Evolutionary conservation across 139 green algal genomes (phyloP).

Genomic region (Limnomonas spitsbergensis): DNA sequence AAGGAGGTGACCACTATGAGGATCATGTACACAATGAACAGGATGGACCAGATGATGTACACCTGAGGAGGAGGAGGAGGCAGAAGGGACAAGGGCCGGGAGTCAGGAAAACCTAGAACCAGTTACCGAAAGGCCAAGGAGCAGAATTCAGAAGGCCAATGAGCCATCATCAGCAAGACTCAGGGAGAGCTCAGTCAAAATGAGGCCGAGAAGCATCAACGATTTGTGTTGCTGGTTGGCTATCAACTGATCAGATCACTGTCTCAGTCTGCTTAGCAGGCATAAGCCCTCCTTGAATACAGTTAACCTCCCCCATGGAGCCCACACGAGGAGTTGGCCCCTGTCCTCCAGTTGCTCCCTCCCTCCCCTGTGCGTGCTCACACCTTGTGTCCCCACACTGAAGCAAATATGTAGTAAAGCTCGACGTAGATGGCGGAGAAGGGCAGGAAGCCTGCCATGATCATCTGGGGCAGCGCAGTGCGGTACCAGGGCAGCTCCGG

Average conservation of each 20-base stretch:
- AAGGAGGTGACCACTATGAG: conserved; percentile 89
- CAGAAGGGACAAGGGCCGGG: conserved; percentile 1
- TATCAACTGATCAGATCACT: too few relatives aligned
- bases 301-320: too few relatives aligned
- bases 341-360: too few relatives aligned
- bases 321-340: too few relatives aligned
- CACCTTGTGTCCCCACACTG: conserved; percentile 94
- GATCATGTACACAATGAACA: conserved; percentile 91
- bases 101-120: neutral
- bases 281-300: too few relatives aligned
- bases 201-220: too few relatives aligned
- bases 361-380: neutral
- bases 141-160: too few relatives aligned
- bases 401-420: conserved; percentile 97
- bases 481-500: conserved; percentile 90
- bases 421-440: conserved; percentile 98
- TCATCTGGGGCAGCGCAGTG: conserved; percentile 77
- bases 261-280: too few relatives aligned
- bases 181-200: too few relatives aligned
- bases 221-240: too few relatives aligned
- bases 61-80: conserved; percentile 37
- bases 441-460: conserved; percentile 91
- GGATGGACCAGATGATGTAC: conserved; percentile 94
- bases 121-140: too few relatives aligned
- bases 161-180: too few relatives aligned